phyloP scores from a whole-genome alignment of 1,139 yeast species.

The Saccharomyces hybrid region DNA sequence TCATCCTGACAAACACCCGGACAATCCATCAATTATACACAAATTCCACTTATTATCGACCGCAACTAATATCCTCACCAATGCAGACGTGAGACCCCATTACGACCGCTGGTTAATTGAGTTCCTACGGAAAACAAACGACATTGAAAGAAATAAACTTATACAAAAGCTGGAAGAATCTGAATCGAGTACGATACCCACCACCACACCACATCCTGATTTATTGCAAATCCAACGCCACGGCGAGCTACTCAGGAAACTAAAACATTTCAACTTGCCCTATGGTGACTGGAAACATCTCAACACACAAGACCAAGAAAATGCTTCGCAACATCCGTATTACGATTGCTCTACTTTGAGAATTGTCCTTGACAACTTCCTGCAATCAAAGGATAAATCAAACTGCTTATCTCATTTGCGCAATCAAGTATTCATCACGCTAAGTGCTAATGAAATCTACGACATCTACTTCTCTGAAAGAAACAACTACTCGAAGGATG shows the following conservation, averaged over 20 bases:
- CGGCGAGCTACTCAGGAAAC: constrained; percentile 23
- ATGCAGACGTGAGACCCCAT: constrained; percentile 44
- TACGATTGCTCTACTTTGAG: constrained; percentile 8
- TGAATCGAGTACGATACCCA: constrained; percentile 6
- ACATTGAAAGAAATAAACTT: constrained; percentile 7
- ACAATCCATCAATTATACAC: constrained; percentile 47
- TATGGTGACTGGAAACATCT: constrained; percentile 23
- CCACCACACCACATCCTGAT: background rate
- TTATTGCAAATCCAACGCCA: constrained; percentile 16
- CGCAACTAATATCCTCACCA: constrained; percentile 54
- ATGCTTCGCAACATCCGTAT: background rate
- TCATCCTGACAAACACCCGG: constrained; percentile 93
- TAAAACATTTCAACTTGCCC: constrained; percentile 20
- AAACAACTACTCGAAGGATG: constrained; percentile 2
- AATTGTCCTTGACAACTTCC: constrained; percentile 3
- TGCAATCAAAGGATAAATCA: background rate
- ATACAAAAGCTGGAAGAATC: constrained; percentile 9
- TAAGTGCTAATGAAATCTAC: background rate
- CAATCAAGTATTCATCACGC: background rate
- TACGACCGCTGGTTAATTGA: constrained; percentile 38
- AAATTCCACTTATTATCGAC: constrained; percentile 54
- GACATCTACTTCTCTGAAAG: constrained; percentile 8
- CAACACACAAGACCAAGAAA: background rate
- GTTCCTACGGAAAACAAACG: background rate
- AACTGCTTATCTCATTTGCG: background rate